These are phyloP conservation scores for Podosphaera fusca DNA, from an alignment of 2,329 filamentous ascomycete genomes.

Conservation along the genomic window DNA sequence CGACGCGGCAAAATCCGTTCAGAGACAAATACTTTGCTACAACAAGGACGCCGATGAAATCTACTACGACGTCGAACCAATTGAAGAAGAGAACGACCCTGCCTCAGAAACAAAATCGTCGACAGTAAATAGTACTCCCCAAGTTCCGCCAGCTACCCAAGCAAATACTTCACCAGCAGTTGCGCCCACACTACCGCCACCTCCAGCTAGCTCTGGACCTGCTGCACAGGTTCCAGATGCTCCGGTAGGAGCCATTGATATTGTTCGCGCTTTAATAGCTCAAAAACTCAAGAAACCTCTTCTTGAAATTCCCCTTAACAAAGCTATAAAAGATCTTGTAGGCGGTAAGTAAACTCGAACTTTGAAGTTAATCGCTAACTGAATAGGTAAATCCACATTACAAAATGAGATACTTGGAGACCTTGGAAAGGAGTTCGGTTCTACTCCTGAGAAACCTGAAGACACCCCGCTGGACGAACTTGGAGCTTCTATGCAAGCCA, in stretches of 20 bases:
- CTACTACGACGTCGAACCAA: conserved; percentile 92
- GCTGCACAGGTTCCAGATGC: conserved; percentile 69
- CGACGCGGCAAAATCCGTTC: conserved; percentile 86
- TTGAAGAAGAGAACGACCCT: conserved; percentile 68
- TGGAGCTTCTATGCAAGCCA: conserved; percentile 83
- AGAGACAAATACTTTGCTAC: conserved; percentile 95
- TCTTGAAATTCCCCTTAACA: conserved; percentile 70
- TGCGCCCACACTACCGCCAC: conserved; percentile 26
- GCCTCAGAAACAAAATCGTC: conserved; percentile 19
- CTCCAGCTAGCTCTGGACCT: conserved; percentile 56
- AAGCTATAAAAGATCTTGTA: conserved; percentile 95
- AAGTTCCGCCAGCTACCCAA: conserved; percentile 18
- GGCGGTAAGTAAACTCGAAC: conserved; percentile 42
- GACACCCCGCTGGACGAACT: conserved; percentile 92
- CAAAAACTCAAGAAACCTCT: conserved; percentile 95
- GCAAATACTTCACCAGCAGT: conserved; percentile 27
- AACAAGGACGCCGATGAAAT: conserved; percentile 99
- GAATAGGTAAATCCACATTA: conserved; percentile 77
- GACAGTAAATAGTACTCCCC: conserved; percentile 7
- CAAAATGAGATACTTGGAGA: conserved; percentile 98
- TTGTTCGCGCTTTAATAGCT: conserved; percentile 71
- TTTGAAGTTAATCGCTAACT: not conserved
- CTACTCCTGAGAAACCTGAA: conserved; percentile 94
- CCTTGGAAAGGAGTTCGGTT: conserved; percentile 93
- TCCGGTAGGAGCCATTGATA: conserved; percentile 71